Base-by-base conservation (phyloP, 2,329 filamentous ascomycete species). In the Ophiocordyceps camponoti-leonardi region DNA sequence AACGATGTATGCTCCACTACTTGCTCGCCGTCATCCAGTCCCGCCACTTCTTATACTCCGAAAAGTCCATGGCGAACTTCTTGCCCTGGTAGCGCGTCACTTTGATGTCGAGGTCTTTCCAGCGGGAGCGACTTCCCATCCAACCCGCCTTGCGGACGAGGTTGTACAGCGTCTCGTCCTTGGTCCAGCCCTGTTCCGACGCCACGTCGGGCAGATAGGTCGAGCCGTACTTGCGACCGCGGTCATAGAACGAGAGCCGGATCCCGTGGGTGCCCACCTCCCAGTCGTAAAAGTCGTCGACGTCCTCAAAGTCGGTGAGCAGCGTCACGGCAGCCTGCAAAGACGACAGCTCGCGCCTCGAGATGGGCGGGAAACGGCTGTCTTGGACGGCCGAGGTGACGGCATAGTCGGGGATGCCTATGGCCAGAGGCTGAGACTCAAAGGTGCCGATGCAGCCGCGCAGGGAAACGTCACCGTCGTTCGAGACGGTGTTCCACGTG, bases 391-490 rank as follows among this genome's bases (percentile, higher is more conserved):
- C 77, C 61, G 88, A 87, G 44, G 83, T 92, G 52, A 94, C 66
- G 42, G 88, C 83, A 64, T 95, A 96, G 49, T 77, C 79, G 45
- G 77, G 69, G 41, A 98, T 67, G 4, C 87, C 88, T 1, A 75
- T 64, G 28, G 78, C 71, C 13, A 98, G 74, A 44, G 82, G 76
- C 55, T 85, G 77, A 2, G 79, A 62, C 56, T 88, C 83, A 57
- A 96, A 98, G 2, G 90, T 98, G 53, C 92, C 92, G 58, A 98
- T 96, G 69, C 92, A 98, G 48, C 92, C 92, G 48, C 92, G 81
- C 40, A 98, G 75, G 22, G 73, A 75, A 59, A 81, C 47, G 33
- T 61, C 55, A 19, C 54, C 57, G 28, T 57, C 49, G 22, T 23
- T 6, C 46, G 43, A 41, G 40, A 86, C 54, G 0, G 77, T 86